Conservation (phyloP, 1,284 basidiomycete genomes). For the Ganoderma lucidum region DNA sequence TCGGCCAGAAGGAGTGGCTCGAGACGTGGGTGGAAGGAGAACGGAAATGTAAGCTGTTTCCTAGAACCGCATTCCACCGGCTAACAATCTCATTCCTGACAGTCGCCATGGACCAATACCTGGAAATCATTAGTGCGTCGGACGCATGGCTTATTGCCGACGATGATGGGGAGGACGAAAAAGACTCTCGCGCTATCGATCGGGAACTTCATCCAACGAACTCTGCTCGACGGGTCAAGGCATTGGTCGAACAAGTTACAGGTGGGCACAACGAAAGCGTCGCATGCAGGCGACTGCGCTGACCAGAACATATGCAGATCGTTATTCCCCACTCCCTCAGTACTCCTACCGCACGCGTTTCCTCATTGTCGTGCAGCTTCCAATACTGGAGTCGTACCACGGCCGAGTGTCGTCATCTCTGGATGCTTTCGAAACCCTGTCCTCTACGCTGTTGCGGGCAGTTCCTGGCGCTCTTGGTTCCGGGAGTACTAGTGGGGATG, state of each 20-base stretch:
- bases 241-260: constrained; percentile 89
- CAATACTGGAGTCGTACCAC: constrained; percentile 82
- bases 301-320: constrained; percentile 59
- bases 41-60: constrained; percentile 72
- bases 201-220: constrained; percentile 71
- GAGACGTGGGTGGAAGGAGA: constrained; percentile 90
- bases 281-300: not conserved
- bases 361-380: constrained; percentile 86
- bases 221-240: constrained; percentile 82
- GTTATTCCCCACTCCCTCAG: constrained; percentile 87
- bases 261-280: constrained; percentile 53
- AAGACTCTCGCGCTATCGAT: constrained; percentile 44
- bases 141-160: constrained; percentile 92
- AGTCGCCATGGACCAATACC: constrained; percentile 85
- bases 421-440: constrained; percentile 93
- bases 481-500: constrained; percentile 55
- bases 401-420: constrained; percentile 83
- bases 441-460: constrained; percentile 86
- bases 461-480: constrained; percentile 88
- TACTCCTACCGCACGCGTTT: constrained; percentile 84
- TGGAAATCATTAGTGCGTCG: constrained; percentile 79
- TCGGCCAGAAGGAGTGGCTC: constrained; percentile 90
- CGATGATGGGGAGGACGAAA: constrained; percentile 62
- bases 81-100: constrained; percentile 9
- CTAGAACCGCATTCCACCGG: not conserved